phyloP scores from a whole-genome alignment of 208 protist genomes.

The Blechomonas ayalai region DNA sequence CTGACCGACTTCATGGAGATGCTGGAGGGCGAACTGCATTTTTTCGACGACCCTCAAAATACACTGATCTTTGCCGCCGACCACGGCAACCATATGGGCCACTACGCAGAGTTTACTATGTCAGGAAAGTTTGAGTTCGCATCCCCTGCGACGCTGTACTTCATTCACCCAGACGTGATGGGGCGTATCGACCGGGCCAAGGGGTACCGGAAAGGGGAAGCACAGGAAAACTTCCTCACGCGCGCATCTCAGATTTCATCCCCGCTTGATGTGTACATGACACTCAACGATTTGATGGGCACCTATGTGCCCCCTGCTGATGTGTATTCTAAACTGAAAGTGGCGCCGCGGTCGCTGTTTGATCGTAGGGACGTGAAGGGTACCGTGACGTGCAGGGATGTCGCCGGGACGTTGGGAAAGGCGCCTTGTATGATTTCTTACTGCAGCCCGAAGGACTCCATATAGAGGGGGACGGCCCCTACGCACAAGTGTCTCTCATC shows the following conservation, averaged over 20 bases:
- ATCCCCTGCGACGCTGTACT: slow-evolving; percentile 24
- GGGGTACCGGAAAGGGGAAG: slow-evolving; percentile 7
- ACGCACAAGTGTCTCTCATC: too few species aligned
- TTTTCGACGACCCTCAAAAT: slow-evolving; percentile 64
- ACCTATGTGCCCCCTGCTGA: slow-evolving; percentile 9
- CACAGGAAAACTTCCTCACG: slow-evolving; percentile 13
- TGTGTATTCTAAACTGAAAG: neutral
- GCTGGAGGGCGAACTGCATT: slow-evolving; percentile 23
- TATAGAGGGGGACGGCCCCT: too few species aligned
- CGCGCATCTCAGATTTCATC: slow-evolving; percentile 30
- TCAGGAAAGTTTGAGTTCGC: slow-evolving; percentile 52
- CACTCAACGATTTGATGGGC: slow-evolving; percentile 40
- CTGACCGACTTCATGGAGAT: slow-evolving; percentile 40
- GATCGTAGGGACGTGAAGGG: too few species aligned
- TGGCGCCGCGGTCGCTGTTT: slow-evolving; percentile 30
- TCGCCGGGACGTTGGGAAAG: too few species aligned
- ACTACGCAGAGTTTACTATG: slow-evolving; percentile 38
- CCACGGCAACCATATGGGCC: slow-evolving; percentile 72
- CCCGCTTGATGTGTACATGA: slow-evolving; percentile 44
- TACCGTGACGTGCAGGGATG: too few species aligned
- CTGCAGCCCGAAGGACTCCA: too few species aligned
- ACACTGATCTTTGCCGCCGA: slow-evolving; percentile 39
- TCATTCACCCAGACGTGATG: slow-evolving; percentile 33
- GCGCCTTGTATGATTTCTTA: too few species aligned
- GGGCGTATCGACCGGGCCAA: slow-evolving; percentile 28